These are phyloP conservation scores for Colletotrichum cordylinicola DNA, from an alignment of 2,329 filamentous ascomycete genomes.

Conservation along the genomic window DNA sequence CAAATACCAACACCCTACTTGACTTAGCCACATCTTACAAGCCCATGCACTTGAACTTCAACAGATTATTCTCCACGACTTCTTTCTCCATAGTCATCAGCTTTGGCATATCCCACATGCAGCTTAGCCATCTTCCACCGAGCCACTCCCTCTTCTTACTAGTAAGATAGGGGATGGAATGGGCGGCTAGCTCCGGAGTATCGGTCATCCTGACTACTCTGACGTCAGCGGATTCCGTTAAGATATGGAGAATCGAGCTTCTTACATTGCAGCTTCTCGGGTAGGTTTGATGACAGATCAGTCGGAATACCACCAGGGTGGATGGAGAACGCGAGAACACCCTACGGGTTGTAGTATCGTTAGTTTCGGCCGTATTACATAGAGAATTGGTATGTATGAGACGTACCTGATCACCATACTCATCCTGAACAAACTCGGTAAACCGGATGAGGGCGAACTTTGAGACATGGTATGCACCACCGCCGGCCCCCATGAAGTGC, in stretches of 20 bases:
- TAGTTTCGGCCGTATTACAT: neutral
- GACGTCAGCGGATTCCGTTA: neutral
- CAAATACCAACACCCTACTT: fast-evolving
- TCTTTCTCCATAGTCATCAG: slow-evolving; percentile 5
- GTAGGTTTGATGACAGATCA: slow-evolving; percentile 27
- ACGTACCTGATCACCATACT: slow-evolving; percentile 38
- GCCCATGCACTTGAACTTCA: slow-evolving; percentile 20
- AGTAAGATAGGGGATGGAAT: slow-evolving; percentile 17
- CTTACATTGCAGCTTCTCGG: slow-evolving; percentile 18
- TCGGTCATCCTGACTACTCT: slow-evolving; percentile 19
- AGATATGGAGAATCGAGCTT: fast-evolving
- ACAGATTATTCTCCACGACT: neutral
- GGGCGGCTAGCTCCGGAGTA: slow-evolving; percentile 18
- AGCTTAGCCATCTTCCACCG: slow-evolving; percentile 17
- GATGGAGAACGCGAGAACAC: slow-evolving; percentile 43
- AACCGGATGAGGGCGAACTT: slow-evolving; percentile 57
- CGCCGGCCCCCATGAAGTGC: slow-evolving; percentile 35
- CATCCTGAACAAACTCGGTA: slow-evolving; percentile 52
- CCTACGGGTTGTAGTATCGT: slow-evolving; percentile 27
- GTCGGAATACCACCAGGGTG: slow-evolving; percentile 46
- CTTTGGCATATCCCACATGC: slow-evolving; percentile 23
- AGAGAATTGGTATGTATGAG: neutral
- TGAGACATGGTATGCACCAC: slow-evolving; percentile 49
- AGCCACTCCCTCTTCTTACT: slow-evolving; percentile 18
- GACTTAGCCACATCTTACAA: neutral